Conservation (phyloP, 176 grass and related monocot genomes). For the Tuctoria greenei region DNA sequence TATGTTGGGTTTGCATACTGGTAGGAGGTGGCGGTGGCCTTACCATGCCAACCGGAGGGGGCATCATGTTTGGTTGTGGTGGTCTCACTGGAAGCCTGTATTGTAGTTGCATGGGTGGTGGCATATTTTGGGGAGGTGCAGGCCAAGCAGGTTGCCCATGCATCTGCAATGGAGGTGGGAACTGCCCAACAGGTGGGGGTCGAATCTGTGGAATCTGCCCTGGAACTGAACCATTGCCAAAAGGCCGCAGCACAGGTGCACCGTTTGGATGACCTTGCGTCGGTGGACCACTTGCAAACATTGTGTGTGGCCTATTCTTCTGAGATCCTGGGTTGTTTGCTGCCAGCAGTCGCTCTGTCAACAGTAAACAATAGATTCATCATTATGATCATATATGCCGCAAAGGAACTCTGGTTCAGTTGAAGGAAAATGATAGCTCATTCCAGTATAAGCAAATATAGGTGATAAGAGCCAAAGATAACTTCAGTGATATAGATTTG, state of each 20-base stretch:
- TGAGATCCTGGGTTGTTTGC: slow-evolving; percentile 71
- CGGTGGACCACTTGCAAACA: slow-evolving; percentile 89
- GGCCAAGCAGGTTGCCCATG: slow-evolving; percentile 65
- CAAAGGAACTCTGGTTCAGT: background rate
- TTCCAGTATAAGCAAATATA: background rate
- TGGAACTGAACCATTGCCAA: slow-evolving; percentile 57
- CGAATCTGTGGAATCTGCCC: slow-evolving; percentile 46
- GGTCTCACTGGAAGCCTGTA: slow-evolving; percentile 53
- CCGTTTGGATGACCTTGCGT: slow-evolving; percentile 55
- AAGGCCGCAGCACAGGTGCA: slow-evolving; percentile 55
- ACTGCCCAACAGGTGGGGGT: slow-evolving; percentile 63
- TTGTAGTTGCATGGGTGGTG: slow-evolving; percentile 38
- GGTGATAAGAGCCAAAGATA: background rate
- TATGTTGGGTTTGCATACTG: slow-evolving; percentile 41
- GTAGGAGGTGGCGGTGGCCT: slow-evolving; percentile 56
- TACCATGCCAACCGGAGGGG: slow-evolving; percentile 71
- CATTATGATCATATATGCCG: background rate
- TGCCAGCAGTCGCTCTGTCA: slow-evolving; percentile 66
- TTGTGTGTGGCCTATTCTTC: slow-evolving; percentile 79
- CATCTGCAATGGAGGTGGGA: slow-evolving; percentile 72
- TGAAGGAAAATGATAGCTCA: background rate
- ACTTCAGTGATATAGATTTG: background rate
- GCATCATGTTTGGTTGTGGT: slow-evolving; percentile 65
- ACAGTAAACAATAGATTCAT: slow-evolving; percentile 2
- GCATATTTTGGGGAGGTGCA: slow-evolving; percentile 34